Conservation (phyloP, 768 basidiomycete species). For the Lyophyllum decastes region DNA sequence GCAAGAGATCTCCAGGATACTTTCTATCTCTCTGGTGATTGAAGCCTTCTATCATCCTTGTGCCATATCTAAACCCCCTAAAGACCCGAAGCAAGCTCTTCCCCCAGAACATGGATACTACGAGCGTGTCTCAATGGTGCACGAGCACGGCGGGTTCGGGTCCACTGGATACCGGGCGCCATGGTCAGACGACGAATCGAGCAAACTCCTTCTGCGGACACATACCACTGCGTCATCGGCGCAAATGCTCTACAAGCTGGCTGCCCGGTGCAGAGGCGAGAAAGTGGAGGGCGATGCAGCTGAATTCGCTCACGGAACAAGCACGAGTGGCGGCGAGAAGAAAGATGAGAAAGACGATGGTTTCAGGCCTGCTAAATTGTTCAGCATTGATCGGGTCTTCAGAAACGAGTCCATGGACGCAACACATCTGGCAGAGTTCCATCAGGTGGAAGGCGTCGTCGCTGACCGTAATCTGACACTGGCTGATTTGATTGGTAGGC, state of each 20-base stretch:
- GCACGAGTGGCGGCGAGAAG: conserved; percentile 24
- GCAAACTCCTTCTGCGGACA: conserved; percentile 89
- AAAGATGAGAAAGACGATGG: conserved; percentile 57
- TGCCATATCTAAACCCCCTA: not conserved
- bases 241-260: conserved; percentile 91
- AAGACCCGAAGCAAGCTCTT: conserved; percentile 80
- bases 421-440: conserved; percentile 98
- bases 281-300: conserved; percentile 39
- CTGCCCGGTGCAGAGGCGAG: conserved; percentile 78
- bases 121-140: conserved; percentile 77
- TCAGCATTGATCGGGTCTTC: conserved; percentile 98
- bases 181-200: conserved; percentile 91
- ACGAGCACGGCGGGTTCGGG: conserved; percentile 86
- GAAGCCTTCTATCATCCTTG: not conserved
- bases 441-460: conserved; percentile 99
- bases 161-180: conserved; percentile 97
- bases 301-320: conserved; percentile 40
- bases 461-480: conserved; percentile 92
- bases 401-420: conserved; percentile 98
- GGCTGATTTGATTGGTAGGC: conserved; percentile 90
- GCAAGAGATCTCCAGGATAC: conserved; percentile 98
- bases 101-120: conserved; percentile 83
- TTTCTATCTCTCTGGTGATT: conserved; percentile 90
- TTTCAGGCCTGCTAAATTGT: conserved; percentile 90
- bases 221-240: conserved; percentile 97